These are phyloP conservation scores for Rhizoclosmatium globosum DNA, from an alignment of 192 early-diverging fungal genomes.

Conservation along the genomic window DNA sequence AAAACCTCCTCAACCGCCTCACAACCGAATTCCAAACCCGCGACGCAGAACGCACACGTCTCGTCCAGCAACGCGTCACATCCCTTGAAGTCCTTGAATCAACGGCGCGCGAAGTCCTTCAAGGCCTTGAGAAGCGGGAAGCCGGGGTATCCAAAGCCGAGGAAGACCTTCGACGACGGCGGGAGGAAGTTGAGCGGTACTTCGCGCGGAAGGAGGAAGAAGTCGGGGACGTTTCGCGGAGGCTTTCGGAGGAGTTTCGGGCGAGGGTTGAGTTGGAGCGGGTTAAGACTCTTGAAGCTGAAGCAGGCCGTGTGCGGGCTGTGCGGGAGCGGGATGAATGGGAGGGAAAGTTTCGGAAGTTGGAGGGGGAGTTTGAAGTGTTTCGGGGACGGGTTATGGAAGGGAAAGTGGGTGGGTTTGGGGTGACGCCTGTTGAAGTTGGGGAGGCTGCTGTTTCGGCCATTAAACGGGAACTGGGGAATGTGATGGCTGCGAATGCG, in stretches of 20 bases:
- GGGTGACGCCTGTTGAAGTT: constrained; percentile 5
- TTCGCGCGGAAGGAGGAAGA: constrained; percentile 19
- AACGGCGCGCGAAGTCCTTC: constrained; percentile 29
- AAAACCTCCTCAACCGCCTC: constrained; percentile 39
- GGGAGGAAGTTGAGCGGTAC: constrained; percentile 36
- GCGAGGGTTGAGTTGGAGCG: constrained; percentile 46
- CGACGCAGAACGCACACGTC: constrained; percentile 43
- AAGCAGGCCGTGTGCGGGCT: constrained; percentile 37
- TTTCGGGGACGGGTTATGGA: constrained; percentile 27
- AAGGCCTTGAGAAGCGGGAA: constrained; percentile 46
- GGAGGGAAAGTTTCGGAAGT: constrained; percentile 29
- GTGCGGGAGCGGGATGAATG: constrained; percentile 35
- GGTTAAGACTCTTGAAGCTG: constrained; percentile 36
- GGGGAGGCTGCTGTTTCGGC: constrained; percentile 22
- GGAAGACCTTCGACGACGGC: constrained; percentile 15
- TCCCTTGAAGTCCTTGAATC: constrained; percentile 43
- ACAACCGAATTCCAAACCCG: constrained; percentile 47
- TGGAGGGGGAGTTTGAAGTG: constrained; percentile 38
- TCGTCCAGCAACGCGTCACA: constrained; percentile 31
- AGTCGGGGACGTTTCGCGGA: constrained; percentile 37
- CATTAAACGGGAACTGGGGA: constrained; percentile 30
- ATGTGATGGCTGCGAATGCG: constrained; percentile 3
- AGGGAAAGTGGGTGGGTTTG: constrained; percentile 24
- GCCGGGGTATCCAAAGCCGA: constrained; percentile 24
- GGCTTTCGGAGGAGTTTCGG: constrained; percentile 50